Percentiles rank a stretch among this genome's conserved stretches.
phyloP scores from a whole-genome alignment of 441 rosid genomes.

The Melastoma candidum region DNA sequence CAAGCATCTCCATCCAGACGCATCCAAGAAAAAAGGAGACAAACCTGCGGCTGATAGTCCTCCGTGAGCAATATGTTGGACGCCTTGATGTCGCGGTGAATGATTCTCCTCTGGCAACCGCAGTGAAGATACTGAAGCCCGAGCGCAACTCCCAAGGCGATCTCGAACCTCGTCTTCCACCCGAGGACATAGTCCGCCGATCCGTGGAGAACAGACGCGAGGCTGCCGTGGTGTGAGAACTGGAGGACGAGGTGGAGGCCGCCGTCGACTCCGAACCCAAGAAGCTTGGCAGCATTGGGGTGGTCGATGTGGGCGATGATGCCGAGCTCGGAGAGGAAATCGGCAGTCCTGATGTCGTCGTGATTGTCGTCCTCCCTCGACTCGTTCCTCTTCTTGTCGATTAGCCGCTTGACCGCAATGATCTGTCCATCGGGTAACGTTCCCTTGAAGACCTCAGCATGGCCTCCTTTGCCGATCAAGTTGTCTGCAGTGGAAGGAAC shows the following conservation, averaged over 20 bases:
- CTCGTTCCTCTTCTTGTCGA: slow-evolving; percentile 19
- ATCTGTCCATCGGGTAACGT: slow-evolving; percentile 47
- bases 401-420: slow-evolving; percentile 79
- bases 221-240: slow-evolving; percentile 66
- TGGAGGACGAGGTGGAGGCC: slow-evolving; percentile 83
- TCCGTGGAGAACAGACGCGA: slow-evolving; percentile 67
- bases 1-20: too few relatives aligned
- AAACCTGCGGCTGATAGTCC: slow-evolving; percentile 80
- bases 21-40: not conserved
- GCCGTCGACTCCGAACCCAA: slow-evolving; percentile 67
- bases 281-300: slow-evolving; percentile 68
- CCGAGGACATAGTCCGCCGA: slow-evolving; percentile 19
- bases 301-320: slow-evolving; percentile 83
- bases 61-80: slow-evolving; percentile 72
- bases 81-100: slow-evolving; percentile 87
- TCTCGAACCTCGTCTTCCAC: slow-evolving; percentile 64
- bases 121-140: slow-evolving; percentile 77
- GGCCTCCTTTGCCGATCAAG: slow-evolving; percentile 82
- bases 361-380: not conserved
- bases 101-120: slow-evolving; percentile 71
- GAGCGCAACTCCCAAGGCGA: slow-evolving; percentile 63
- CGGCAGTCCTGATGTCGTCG: slow-evolving; percentile 38
- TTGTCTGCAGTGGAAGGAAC: slow-evolving; percentile 30
- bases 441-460: slow-evolving; percentile 84
- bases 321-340: slow-evolving; percentile 83